Evolutionary conservation across 306 rosid species (phyloP).

Genomic region (Sesbania bispinosa): DNA sequence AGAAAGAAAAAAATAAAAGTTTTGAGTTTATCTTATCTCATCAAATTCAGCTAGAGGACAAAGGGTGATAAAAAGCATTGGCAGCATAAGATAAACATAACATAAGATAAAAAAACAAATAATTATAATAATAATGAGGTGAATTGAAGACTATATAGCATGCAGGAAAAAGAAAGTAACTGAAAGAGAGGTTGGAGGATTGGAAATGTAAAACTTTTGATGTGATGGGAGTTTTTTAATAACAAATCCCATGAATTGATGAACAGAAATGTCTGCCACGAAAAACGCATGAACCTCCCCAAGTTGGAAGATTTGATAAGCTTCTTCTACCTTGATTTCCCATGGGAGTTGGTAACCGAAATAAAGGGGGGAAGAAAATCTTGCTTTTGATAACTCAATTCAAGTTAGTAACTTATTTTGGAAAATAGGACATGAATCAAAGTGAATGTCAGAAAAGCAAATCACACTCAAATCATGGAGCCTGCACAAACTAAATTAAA

Average conservation of each 20-base stretch:
- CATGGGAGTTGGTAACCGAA: constrained; percentile 30
- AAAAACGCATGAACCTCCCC: constrained; percentile 36
- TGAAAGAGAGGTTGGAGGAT: constrained; percentile 24
- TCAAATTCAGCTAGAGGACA: constrained; percentile 42
- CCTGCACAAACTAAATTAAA: constrained; percentile 18
- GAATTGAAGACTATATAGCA: constrained; percentile 15
- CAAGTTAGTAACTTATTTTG: constrained; percentile 41
- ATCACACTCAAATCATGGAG: constrained; percentile 35
- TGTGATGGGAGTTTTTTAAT: constrained; percentile 12
- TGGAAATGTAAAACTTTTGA: too few relatives aligned
- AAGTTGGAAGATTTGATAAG: constrained; percentile 28
- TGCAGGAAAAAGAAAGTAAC: constrained; percentile 16
- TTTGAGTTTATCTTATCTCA: constrained; percentile 28
- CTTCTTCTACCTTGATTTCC: constrained; percentile 17
- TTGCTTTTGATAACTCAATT: constrained; percentile 33
- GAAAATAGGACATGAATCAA: constrained; percentile 41
- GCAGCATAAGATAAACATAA: constrained; percentile 13
- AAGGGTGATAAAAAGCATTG: constrained; percentile 16
- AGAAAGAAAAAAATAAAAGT: not conserved
- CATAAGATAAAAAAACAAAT: constrained; percentile 14
- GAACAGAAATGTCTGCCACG: constrained; percentile 37
- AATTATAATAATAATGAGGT: not conserved
- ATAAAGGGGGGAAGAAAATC: constrained; percentile 30
- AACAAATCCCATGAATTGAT: constrained; percentile 30
- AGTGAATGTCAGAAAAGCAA: constrained; percentile 44